phyloP scores from a whole-genome alignment of 2,329 filamentous ascomycete species.

The Aspergillus sp. region DNA sequence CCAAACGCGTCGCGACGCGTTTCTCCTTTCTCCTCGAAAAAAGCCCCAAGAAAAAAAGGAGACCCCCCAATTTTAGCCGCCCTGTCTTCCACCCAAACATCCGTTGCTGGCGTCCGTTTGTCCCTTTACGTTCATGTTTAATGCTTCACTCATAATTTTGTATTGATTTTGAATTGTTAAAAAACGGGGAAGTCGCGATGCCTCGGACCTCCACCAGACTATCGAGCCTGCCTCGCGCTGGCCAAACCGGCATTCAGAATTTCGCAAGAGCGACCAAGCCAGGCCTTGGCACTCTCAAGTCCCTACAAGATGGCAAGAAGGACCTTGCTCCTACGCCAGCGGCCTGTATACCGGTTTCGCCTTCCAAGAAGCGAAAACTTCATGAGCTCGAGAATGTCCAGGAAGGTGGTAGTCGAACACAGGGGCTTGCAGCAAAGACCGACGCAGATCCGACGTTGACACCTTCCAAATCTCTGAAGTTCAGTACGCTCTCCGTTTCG shows the following conservation, averaged over 20 bases:
- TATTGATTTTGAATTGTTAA: slow-evolving; percentile 1
- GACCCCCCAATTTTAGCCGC: slow-evolving; percentile 14
- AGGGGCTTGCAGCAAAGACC: slow-evolving; percentile 6
- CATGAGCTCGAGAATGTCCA: slow-evolving; percentile 37
- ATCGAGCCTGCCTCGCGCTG: slow-evolving; percentile 35
- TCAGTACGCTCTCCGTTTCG: slow-evolving; percentile 31
- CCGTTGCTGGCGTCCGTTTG: background rate
- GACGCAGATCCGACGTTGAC: slow-evolving; percentile 34
- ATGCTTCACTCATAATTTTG: slow-evolving; percentile 10
- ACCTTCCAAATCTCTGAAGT: slow-evolving; percentile 36
- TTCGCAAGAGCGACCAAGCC: slow-evolving; percentile 53
- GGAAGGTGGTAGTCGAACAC: slow-evolving; percentile 29
- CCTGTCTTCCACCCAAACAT: slow-evolving; percentile 1
- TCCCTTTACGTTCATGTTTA: slow-evolving; percentile 10
- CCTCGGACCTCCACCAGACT: slow-evolving; percentile 36
- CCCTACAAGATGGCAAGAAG: slow-evolving; percentile 37
- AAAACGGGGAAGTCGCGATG: slow-evolving; percentile 33
- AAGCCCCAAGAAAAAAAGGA: slow-evolving; percentile 9
- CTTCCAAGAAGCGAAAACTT: slow-evolving; percentile 47
- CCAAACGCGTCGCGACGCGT: slow-evolving; percentile 27
- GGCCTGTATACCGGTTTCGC: slow-evolving; percentile 35
- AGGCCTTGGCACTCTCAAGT: slow-evolving; percentile 24
- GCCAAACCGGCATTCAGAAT: slow-evolving; percentile 47
- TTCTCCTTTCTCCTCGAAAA: slow-evolving; percentile 16
- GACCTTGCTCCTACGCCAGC: slow-evolving; percentile 15